phyloP scores from a whole-genome alignment of 164 flowering plant species.

The Stephania cephalantha region DNA sequence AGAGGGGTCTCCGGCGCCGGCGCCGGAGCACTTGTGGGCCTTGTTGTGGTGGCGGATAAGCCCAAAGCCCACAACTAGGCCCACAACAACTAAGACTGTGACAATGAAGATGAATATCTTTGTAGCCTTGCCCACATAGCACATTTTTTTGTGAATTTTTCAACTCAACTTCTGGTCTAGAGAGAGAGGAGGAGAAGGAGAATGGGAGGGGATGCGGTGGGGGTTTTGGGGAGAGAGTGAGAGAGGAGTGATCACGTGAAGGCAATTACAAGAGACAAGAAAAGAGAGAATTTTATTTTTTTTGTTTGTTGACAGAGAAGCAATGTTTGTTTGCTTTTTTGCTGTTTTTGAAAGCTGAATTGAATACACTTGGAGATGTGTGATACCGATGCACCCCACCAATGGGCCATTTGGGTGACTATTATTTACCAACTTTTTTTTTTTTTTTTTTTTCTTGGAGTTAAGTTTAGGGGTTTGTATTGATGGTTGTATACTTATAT shows the following conservation, averaged over 20 bases:
- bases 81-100: constrained; percentile 42
- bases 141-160: constrained; percentile 31
- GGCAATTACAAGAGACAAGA: not conserved
- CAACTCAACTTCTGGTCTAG: not conserved
- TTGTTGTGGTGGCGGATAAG: constrained; percentile 37
- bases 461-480: too few species aligned
- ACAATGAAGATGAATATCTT: constrained; percentile 88
- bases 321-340: not conserved
- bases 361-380: too few species aligned
- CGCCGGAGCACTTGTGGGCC: constrained; percentile 41
- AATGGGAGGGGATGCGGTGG: not conserved
- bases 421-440: too few species aligned
- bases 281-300: not conserved
- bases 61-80: constrained; percentile 58
- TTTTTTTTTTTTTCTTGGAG: too few species aligned
- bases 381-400: too few species aligned
- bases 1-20: constrained; percentile 10
- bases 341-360: not conserved
- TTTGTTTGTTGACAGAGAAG: not conserved
- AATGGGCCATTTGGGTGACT: too few species aligned
- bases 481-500: too few species aligned
- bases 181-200: not conserved
- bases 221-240: not conserved
- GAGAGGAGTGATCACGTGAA: constrained; percentile 4
- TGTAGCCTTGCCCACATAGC: constrained; percentile 87